Conservation (phyloP, 1,284 basidiomycete species). For the Cutaneotrichosporon sp. region DNA sequence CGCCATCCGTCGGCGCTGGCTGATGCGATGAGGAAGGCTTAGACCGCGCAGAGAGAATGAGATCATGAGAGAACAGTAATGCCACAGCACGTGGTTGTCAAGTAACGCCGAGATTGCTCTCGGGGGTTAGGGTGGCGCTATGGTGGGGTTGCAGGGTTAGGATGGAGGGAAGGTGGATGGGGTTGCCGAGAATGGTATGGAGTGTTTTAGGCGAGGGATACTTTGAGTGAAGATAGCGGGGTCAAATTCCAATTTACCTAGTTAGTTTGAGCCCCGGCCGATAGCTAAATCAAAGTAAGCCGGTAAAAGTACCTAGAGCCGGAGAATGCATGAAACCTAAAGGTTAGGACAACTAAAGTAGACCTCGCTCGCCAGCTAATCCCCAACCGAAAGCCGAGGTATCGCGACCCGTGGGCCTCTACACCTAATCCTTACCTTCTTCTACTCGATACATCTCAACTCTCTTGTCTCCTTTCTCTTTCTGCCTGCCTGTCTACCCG, state of each 20-base stretch:
- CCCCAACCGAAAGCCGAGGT: conserved; percentile 12
- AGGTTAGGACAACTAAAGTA: background rate
- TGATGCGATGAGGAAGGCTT: too few species aligned
- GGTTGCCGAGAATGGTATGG: conserved; percentile 1
- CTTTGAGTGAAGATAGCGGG: too few species aligned
- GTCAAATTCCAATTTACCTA: background rate
- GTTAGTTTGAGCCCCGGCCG: background rate
- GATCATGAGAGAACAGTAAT: too few species aligned
- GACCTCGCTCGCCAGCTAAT: background rate
- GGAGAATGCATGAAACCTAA: background rate
- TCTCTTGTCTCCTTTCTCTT: background rate
- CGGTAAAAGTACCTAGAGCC: background rate
- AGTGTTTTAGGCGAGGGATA: background rate
- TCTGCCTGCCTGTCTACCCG: background rate
- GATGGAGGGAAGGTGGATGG: background rate
- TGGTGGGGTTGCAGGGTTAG: background rate
- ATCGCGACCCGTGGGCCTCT: background rate
- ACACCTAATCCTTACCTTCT: background rate
- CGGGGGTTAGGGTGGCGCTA: too few species aligned
- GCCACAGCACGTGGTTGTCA: too few species aligned
- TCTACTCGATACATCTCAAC: background rate
- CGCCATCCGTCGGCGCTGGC: too few species aligned
- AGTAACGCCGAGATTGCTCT: background rate
- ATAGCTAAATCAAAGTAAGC: too few species aligned
- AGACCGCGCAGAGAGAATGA: too few species aligned